phyloP scores from a whole-genome alignment of 2,329 filamentous ascomycete species.

The Cytospora leucostoma region DNA sequence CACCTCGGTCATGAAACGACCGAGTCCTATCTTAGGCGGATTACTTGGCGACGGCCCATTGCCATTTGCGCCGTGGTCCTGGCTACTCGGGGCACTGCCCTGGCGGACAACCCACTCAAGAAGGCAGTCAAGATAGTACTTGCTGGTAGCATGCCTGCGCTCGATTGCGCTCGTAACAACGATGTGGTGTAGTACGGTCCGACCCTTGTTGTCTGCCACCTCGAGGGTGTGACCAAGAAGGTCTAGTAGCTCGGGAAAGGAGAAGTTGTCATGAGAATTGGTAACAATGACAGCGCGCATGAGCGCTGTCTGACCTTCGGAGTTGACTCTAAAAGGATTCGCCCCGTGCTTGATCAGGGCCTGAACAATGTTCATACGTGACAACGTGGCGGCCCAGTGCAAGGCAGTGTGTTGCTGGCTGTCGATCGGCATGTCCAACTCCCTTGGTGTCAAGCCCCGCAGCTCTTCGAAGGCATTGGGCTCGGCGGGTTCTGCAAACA shows the following conservation, averaged over 20 bases:
- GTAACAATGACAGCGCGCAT: conserved; percentile 92
- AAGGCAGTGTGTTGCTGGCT: conserved; percentile 85
- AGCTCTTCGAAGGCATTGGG: conserved; percentile 74
- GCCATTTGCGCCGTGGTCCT: conserved; percentile 37
- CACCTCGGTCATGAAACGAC: conserved; percentile 94
- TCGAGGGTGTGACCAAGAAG: conserved; percentile 89
- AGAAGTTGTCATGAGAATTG: conserved; percentile 89
- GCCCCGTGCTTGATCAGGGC: conserved; percentile 82
- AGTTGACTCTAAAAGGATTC: conserved; percentile 84
- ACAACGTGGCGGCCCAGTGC: conserved; percentile 94
- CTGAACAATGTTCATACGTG: conserved; percentile 78
- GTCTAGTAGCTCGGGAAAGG: conserved; percentile 88
- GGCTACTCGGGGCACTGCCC: conserved; percentile 50
- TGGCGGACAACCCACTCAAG: conserved; percentile 93
- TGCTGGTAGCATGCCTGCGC: conserved; percentile 84
- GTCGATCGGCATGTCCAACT: conserved; percentile 92
- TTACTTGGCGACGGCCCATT: conserved; percentile 28
- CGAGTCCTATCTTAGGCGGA: conserved; percentile 76
- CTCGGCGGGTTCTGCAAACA: conserved; percentile 74
- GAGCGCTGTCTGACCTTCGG: conserved; percentile 85
- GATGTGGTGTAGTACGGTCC: conserved; percentile 94
- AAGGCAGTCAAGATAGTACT: conserved; percentile 93
- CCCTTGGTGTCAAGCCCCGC: conserved; percentile 70
- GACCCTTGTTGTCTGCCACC: conserved; percentile 81
- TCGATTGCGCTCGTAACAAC: conserved; percentile 95